Evolutionary conservation across 2,329 filamentous ascomycete genomes (phyloP).

Genomic region (Nemania abortiva): DNA sequence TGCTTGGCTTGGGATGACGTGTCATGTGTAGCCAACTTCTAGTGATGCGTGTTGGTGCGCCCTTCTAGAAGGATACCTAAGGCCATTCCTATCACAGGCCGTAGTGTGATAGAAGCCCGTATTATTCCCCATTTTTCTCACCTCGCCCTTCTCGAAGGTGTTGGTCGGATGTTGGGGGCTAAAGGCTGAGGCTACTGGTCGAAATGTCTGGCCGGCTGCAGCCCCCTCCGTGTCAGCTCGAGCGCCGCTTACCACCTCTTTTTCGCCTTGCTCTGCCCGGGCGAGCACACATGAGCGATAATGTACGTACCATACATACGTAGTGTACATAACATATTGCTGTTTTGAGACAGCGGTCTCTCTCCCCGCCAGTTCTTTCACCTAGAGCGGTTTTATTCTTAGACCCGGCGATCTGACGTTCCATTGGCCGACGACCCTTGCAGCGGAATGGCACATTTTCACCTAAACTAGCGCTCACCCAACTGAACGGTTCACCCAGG

Average conservation of each 20-base stretch:
- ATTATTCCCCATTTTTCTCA: neutral
- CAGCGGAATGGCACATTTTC: constrained; percentile 17
- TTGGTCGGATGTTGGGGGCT: constrained; percentile 14
- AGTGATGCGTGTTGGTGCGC: neutral
- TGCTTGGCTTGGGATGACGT: neutral
- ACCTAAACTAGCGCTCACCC: constrained; percentile 23
- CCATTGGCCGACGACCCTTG: constrained; percentile 28
- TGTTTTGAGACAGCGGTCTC: constrained; percentile 4
- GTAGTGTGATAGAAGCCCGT: neutral
- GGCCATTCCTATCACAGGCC: neutral
- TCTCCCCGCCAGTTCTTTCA: constrained; percentile 20
- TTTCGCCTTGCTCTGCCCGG: neutral
- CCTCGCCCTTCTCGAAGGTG: neutral
- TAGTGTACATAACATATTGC: neutral
- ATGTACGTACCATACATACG: no score
- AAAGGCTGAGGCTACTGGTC: constrained; percentile 3
- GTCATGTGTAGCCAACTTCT: neutral
- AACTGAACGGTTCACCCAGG: constrained; percentile 32
- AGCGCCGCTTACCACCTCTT: neutral
- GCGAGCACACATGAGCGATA: no score
- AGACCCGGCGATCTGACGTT: neutral
- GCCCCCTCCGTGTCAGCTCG: neutral
- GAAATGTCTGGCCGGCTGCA: neutral
- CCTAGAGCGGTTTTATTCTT: constrained; percentile 14
- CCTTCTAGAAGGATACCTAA: neutral